A percentile compares a stretch with the other conserved stretches of the same genome.
Conservation (phyloP, 148 eudicot genomes). For the Vaccinium darrowii region DNA sequence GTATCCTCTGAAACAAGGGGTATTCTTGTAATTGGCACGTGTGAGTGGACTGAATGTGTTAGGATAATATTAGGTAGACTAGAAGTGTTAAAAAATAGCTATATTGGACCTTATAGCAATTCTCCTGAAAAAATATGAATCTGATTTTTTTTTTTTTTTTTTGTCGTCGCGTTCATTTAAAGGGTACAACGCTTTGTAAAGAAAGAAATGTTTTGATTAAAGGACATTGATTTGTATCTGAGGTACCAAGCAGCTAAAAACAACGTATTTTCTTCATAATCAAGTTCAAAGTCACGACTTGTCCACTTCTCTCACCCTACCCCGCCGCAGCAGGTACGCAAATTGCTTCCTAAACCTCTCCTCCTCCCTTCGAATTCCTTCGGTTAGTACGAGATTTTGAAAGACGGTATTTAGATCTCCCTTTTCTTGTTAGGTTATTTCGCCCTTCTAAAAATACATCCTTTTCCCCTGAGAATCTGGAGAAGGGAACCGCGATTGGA, state of each 20-base stretch:
- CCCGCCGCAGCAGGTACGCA: constrained; percentile 1
- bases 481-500: background rate
- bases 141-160: too few species aligned
- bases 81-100: too few species aligned
- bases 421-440: background rate
- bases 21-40: too few species aligned
- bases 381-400: background rate
- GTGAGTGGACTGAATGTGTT: too few species aligned
- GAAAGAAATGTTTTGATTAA: too few species aligned
- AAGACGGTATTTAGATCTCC: background rate
- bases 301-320: background rate
- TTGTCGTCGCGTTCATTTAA: too few species aligned
- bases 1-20: too few species aligned
- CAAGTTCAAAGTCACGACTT: background rate
- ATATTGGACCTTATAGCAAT: too few species aligned
- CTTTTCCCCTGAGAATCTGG: background rate
- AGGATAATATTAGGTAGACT: too few species aligned
- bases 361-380: background rate
- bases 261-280: background rate
- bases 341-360: background rate
- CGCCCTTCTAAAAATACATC: background rate
- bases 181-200: too few species aligned
- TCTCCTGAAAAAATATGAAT: too few species aligned
- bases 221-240: background rate
- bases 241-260: background rate